A percentile compares a stretch with the other conserved stretches of the same genome.
These are phyloP conservation scores for Umbelopsis isabellina DNA, from an alignment of 192 early-diverging fungal genomes.

Conservation along the genomic window DNA sequence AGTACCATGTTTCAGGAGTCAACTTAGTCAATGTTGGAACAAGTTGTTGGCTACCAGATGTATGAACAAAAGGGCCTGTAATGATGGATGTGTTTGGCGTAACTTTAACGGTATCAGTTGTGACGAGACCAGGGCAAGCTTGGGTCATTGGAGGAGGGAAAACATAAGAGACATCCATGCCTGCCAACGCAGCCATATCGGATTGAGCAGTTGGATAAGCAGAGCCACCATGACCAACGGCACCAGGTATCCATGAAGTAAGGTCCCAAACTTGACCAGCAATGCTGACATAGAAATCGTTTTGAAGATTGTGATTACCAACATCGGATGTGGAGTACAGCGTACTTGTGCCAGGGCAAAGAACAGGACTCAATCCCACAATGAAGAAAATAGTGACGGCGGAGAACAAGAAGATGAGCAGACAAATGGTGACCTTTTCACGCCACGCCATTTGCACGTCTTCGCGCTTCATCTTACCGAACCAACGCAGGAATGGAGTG, in stretches of 20 bases:
- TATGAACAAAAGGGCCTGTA: conserved; percentile 24
- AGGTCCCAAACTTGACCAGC: conserved; percentile 73
- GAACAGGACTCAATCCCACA: conserved; percentile 77
- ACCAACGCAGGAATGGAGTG: conserved; percentile 52
- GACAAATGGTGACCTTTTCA: conserved; percentile 87
- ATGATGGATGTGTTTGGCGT: conserved; percentile 28
- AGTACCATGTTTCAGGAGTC: conserved; percentile 38
- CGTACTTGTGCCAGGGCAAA: conserved; percentile 80
- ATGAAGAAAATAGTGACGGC: conserved; percentile 86
- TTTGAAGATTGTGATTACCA: conserved; percentile 52
- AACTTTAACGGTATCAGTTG: conserved; percentile 20
- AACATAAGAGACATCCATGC: conserved; percentile 63
- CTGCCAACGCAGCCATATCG: conserved; percentile 53
- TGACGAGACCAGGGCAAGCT: conserved; percentile 61
- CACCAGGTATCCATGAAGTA: conserved; percentile 53
- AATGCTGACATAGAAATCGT: conserved; percentile 63
- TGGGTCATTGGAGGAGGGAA: conserved; percentile 58
- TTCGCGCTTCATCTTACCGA: conserved; percentile 84
- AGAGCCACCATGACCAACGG: conserved; percentile 57
- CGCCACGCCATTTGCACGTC: conserved; percentile 97
- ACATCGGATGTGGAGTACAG: conserved; percentile 65
- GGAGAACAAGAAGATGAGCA: conserved; percentile 84
- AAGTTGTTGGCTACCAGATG: conserved; percentile 26
- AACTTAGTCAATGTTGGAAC: conserved; percentile 30
- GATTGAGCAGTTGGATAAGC: conserved; percentile 40